Evolutionary conservation across 805 yeast genomes (phyloP), one percentile per base, ranked within the genome.

Genomic region (Candida corydali): DNA sequence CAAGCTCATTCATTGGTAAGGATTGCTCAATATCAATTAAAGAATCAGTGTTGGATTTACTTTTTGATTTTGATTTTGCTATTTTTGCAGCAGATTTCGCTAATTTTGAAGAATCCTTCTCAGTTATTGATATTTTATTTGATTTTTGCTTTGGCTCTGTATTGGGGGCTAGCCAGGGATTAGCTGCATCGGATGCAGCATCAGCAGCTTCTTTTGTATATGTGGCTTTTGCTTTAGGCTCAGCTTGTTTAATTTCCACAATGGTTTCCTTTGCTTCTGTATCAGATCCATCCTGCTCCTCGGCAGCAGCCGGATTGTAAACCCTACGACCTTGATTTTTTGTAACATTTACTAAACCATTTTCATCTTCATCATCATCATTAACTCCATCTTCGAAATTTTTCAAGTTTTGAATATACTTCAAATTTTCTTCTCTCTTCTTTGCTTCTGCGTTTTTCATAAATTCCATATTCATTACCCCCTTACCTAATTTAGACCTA

Each of bases 391-490:
- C 57, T 36, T 76, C 61, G 39, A 73, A 58, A n/a, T 46, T 54
- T 45, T 74, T 74, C 38, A 86, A 52, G 32, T 67, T 65, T 41
- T 69, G 73, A 29, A 79, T 56, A 22, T 73, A 71, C 40, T 70
- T 68, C 35, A 69, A 59, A 56, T 86, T 89, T 29, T 71, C 78
- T 37, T 73, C 70, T 40, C 69, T 73, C 43, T 77, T 75, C 46
- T 80, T 73, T 38, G 79, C 80, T 43, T 82, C 95, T 1, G 98
- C 98, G 42, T 82, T 83, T 46, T 73, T 81, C 98, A 91, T 91
- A 59, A 91, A 91, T 47, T 89, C 95, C 98, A 93, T 93, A 33
- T 80, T 82, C 73, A 91, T 63, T 15, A 91, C 81, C 38, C 98
- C 97, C 58, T 89, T 91, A 15, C 93, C 89, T n/a, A 80, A 57